These are phyloP conservation scores for Tolypocladium paradoxum DNA, from an alignment of 2,329 filamentous ascomycete genomes.

Conservation along the genomic window DNA sequence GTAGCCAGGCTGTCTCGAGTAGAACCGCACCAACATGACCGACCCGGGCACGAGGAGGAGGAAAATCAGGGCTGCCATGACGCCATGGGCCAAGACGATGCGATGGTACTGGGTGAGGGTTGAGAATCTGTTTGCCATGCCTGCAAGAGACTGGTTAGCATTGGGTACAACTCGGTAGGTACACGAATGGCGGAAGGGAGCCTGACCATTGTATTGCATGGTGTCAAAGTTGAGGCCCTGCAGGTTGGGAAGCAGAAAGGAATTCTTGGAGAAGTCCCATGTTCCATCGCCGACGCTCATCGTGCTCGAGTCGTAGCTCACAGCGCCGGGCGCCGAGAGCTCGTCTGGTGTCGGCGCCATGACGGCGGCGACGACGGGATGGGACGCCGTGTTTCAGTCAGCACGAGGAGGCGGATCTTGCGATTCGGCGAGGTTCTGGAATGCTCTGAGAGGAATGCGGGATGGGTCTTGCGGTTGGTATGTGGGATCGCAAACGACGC, in stretches of 20 bases:
- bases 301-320: constrained; percentile 62
- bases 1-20: constrained; percentile 47
- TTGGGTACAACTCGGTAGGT: too few species aligned
- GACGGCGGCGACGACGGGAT: constrained; percentile 29
- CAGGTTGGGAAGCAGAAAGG: constrained; percentile 68
- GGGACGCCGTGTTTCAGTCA: constrained; percentile 11
- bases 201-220: constrained; percentile 70
- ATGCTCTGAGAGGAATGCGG: neutral
- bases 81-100: constrained; percentile 60
- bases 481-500: neutral
- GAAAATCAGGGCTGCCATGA: constrained; percentile 64
- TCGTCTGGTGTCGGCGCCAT: constrained; percentile 50
- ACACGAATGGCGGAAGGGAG: neutral
- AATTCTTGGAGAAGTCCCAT: constrained; percentile 69
- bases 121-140: constrained; percentile 74
- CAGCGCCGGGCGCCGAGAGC: constrained; percentile 60
- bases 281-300: constrained; percentile 73
- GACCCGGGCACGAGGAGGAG: constrained; percentile 62
- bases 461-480: neutral
- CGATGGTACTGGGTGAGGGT: constrained; percentile 58
- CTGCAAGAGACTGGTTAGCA: constrained; percentile 26
- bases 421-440: neutral
- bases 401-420: neutral
- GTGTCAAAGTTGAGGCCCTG: constrained; percentile 69
- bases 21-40: constrained; percentile 66